These are phyloP conservation scores for Syzygium malaccense DNA, from an alignment of 441 rosid species.

Conservation along the genomic window DNA sequence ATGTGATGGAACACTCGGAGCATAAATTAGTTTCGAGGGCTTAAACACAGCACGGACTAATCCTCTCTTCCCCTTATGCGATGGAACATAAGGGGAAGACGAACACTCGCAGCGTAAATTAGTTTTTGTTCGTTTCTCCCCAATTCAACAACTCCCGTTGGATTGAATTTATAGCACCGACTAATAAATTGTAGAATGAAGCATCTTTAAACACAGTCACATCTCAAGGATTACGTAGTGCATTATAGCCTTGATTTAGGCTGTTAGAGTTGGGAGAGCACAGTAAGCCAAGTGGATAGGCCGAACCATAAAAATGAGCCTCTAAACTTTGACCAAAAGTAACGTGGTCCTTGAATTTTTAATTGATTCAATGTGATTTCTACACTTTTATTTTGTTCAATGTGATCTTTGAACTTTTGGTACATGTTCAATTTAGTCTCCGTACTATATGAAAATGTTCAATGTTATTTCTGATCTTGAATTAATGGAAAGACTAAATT, in stretches of 20 bases:
- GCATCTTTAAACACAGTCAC: background rate
- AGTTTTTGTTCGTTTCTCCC: background rate
- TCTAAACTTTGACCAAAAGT: no score
- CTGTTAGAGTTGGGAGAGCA: background rate
- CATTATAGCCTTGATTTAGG: background rate
- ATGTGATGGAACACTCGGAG: background rate
- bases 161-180: background rate
- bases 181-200: background rate
- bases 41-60: background rate
- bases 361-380: accelerated
- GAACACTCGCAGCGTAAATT: background rate
- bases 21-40: background rate
- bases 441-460: no score
- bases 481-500: no score
- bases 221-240: background rate
- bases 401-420: accelerated
- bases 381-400: no score
- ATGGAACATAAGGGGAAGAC: background rate
- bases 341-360: no score
- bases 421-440: no score
- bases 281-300: background rate
- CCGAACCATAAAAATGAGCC: no score
- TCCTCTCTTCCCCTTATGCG: background rate
- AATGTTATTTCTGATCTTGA: accelerated
- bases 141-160: background rate